Evolutionary conservation across 805 yeast genomes (phyloP), one percentile per base, ranked within the genome.

Genomic region (Kuraishia hungarica): DNA sequence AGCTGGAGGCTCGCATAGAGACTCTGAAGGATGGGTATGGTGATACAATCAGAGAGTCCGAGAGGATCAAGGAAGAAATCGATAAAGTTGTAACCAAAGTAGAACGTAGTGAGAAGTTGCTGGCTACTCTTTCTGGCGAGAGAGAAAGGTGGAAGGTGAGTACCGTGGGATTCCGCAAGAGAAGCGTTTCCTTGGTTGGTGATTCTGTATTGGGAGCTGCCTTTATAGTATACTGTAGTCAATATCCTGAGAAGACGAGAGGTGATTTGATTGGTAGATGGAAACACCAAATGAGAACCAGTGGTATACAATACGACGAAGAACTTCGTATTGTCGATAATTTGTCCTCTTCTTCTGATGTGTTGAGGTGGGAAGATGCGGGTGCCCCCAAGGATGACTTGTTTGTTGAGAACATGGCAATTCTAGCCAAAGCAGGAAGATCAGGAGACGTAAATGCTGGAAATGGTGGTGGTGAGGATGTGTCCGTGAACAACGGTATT

Each of bases 1-100:
- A 92, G 61, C 71, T 90, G 23, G 84, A 87, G 59, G 74, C 67
- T 10, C 83, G 86, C 55, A 89, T 93, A 55, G 90, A 82, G 49
- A 61, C 62, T 1, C 89, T 84, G 57, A 89, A 90, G 60, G 74
- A 72, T 7, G 78, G 76, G 8, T 93, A 93, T 65, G 87, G 94
- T 49, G 72, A 69, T 15, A 70, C 87, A n/a, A 89, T 93, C 35
- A 73, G 96, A 57, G 92, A 89, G 43, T 78, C 89, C 1, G 97
- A 93, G 64, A 70, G 73, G 35, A 82, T 91, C 49, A 92, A 88
- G 65, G 61, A 72, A 1, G 93, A 89, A 62, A 86, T 92, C 86
- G 66, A 66, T 2, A 60, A 63, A 1, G 93, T 90, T 8, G 81
- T 82, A 56, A 54, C 52, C 1, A 87, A 82, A 57, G 86, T 89